phyloP scores from a whole-genome alignment of 1,139 yeast genomes.

The Hyphopichia pseudoburtonii region DNA sequence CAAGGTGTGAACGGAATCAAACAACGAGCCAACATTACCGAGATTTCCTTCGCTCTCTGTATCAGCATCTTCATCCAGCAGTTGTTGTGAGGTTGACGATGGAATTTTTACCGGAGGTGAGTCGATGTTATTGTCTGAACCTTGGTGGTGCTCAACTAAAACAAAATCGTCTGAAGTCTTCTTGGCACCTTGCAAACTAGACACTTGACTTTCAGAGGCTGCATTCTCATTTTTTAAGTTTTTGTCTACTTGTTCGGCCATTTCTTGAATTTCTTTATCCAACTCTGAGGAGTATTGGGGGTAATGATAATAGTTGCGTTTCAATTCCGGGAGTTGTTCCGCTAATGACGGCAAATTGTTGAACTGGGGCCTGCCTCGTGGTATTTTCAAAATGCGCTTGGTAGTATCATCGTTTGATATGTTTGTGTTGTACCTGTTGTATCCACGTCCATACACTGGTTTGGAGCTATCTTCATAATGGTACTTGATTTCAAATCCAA shows the following conservation, averaged over 20 bases:
- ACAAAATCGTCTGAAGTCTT: constrained; percentile 7
- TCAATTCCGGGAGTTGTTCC: constrained; percentile 27
- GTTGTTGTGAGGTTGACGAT: constrained; percentile 9
- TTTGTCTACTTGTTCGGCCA: constrained; percentile 12
- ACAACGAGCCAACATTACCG: constrained; percentile 22
- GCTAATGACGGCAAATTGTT: constrained; percentile 27
- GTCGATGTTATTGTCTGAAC: constrained; percentile 1
- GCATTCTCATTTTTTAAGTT: constrained; percentile 11
- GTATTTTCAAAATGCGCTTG: constrained; percentile 22
- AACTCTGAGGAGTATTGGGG: constrained; percentile 16
- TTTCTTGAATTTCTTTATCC: constrained; percentile 19
- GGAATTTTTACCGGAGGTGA: constrained; percentile 4
- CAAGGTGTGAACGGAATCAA: constrained; percentile 27
- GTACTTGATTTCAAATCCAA: constrained; percentile 50
- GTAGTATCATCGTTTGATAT: neutral
- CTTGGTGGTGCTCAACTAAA: constrained; percentile 5
- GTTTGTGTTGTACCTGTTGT: neutral
- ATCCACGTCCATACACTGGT: neutral
- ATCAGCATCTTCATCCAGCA: constrained; percentile 20
- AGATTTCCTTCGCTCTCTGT: constrained; percentile 17
- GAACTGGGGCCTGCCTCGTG: constrained; percentile 32
- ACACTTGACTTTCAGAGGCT: constrained; percentile 10
- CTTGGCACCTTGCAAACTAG: constrained; percentile 13
- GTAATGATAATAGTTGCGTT: constrained; percentile 34
- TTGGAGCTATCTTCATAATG: constrained; percentile 16